These are phyloP conservation scores for Elsinoe necatrix DNA, from an alignment of 2,329 filamentous ascomycete genomes.

Conservation along the genomic window DNA sequence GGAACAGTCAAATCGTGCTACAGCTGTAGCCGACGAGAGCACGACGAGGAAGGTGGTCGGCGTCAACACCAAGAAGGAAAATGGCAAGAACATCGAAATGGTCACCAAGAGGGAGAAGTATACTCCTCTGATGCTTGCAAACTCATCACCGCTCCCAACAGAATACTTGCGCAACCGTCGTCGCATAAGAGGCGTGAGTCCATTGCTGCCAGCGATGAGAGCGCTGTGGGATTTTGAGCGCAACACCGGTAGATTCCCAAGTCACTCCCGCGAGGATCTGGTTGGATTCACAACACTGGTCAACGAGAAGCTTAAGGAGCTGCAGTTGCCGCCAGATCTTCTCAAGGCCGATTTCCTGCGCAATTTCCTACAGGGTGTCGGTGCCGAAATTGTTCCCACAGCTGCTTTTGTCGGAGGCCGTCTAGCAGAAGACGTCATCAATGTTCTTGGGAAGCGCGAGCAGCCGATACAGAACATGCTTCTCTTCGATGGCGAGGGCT, in stretches of 20 bases:
- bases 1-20: conserved; percentile 64
- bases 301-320: conserved; percentile 66
- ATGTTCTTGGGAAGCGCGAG: conserved; percentile 81
- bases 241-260: conserved; percentile 35
- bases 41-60: conserved; percentile 67
- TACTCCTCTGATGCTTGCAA: conserved; percentile 78
- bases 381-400: conserved; percentile 75
- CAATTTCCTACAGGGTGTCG: conserved; percentile 78
- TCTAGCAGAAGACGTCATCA: conserved; percentile 93
- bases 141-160: conserved; percentile 59
- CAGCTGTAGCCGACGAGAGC: conserved; percentile 52
- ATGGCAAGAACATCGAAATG: conserved; percentile 63
- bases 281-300: conserved; percentile 68
- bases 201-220: conserved; percentile 74
- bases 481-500: conserved; percentile 77
- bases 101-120: conserved; percentile 90
- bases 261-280: conserved; percentile 55
- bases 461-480: conserved; percentile 95
- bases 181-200: conserved; percentile 66
- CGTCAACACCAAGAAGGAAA: conserved; percentile 59
- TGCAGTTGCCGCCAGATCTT: conserved; percentile 38
- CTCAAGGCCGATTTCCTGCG: conserved; percentile 57
- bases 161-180: conserved; percentile 63
- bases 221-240: conserved; percentile 81
- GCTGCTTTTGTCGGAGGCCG: conserved; percentile 83